Evolutionary conservation across 768 basidiomycete species (phyloP).

Genomic region (Leucogyrophana mollusca): DNA sequence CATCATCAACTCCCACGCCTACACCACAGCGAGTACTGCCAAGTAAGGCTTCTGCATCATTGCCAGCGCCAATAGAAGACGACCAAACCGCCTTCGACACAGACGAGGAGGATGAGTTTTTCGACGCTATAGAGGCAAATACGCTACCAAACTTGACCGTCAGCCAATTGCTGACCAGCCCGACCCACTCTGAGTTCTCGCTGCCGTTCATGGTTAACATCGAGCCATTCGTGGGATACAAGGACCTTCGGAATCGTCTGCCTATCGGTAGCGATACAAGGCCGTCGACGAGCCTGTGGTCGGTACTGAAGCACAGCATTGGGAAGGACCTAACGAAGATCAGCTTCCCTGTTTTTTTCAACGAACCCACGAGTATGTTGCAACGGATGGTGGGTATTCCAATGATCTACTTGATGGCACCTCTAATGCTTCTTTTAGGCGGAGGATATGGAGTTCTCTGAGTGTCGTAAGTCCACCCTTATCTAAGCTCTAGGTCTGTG

Average conservation of each 20-base stretch:
- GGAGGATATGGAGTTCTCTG: slow-evolving; percentile 97
- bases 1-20: slow-evolving; percentile 14
- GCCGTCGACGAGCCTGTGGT: slow-evolving; percentile 90
- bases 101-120: slow-evolving; percentile 94
- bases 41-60: slow-evolving; percentile 1
- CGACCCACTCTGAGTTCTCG: slow-evolving; percentile 31
- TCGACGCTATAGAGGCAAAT: slow-evolving; percentile 90
- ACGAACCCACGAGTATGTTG: slow-evolving; percentile 94
- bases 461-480: slow-evolving; percentile 63
- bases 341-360: slow-evolving; percentile 91
- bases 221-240: slow-evolving; percentile 66
- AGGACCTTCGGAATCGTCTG: slow-evolving; percentile 55
- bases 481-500: slow-evolving; percentile 5
- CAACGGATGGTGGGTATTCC: slow-evolving; percentile 75
- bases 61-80: slow-evolving; percentile 23
- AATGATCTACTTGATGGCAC: slow-evolving; percentile 1
- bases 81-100: slow-evolving; percentile 45
- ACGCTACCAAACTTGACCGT: slow-evolving; percentile 75
- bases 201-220: slow-evolving; percentile 35
- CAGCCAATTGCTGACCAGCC: slow-evolving; percentile 57
- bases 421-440: slow-evolving; percentile 38
- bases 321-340: slow-evolving; percentile 98
- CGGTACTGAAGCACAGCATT: slow-evolving; percentile 91
- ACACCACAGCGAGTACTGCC: slow-evolving; percentile 19
- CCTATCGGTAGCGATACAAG: slow-evolving; percentile 71